phyloP scores from a whole-genome alignment of 1,284 basidiomycete species.

The Microbotryomycetes sp. region DNA sequence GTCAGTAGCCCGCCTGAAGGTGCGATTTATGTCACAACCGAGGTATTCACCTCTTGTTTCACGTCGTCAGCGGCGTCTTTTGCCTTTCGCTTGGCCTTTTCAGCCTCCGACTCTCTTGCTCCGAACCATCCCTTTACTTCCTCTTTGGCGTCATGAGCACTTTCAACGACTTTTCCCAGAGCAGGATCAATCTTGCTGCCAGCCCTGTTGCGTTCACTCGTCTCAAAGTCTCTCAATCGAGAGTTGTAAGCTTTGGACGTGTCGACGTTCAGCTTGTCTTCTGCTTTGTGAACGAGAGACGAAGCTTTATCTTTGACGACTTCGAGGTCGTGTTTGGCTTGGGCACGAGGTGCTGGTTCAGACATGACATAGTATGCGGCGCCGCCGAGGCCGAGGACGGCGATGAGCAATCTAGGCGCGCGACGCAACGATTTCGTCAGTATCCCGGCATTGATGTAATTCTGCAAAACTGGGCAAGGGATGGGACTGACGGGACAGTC shows the following conservation, averaged over 20 bases:
- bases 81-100: neutral
- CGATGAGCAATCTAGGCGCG: no score
- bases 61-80: neutral
- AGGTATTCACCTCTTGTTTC: constrained; percentile 5
- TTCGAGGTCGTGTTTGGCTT: neutral
- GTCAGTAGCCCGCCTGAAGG: neutral
- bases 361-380: neutral
- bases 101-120: neutral
- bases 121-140: neutral
- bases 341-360: neutral
- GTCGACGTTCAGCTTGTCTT: neutral
- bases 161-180: neutral
- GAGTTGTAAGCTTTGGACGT: neutral
- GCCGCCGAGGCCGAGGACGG: neutral
- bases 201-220: neutral
- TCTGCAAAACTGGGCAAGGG: neutral
- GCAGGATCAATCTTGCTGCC: neutral
- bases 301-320: neutral
- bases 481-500: neutral
- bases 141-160: neutral
- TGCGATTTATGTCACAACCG: neutral
- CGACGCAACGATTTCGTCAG: neutral
- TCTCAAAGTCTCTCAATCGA: neutral
- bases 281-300: neutral
- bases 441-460: neutral